These are phyloP conservation scores for Tolypocladium pustulatum DNA, from an alignment of 2,329 filamentous ascomycete species.

Conservation along the genomic window DNA sequence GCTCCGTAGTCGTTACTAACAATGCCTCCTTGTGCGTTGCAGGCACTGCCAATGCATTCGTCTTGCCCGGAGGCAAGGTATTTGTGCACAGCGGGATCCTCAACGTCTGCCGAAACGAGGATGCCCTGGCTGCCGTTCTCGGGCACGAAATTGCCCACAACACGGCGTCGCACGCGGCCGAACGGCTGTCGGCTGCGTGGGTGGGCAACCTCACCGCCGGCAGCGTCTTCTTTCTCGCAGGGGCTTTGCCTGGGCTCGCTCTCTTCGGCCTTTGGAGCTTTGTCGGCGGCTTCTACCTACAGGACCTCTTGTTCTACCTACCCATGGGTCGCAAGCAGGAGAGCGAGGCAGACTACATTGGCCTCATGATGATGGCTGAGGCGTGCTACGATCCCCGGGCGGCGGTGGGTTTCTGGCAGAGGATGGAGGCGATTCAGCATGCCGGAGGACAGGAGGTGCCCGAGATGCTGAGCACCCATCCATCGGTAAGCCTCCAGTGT, in stretches of 20 bases:
- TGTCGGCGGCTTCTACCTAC: constrained; percentile 32
- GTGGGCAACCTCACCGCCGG: constrained; percentile 41
- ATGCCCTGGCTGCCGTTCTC: constrained; percentile 63
- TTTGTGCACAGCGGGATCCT: constrained; percentile 70
- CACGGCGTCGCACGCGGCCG: constrained; percentile 56
- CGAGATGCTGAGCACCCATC: constrained; percentile 68
- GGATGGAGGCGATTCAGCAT: constrained; percentile 46
- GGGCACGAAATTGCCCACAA: constrained; percentile 76
- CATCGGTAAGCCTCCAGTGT: constrained; percentile 42
- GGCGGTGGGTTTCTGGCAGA: constrained; percentile 55
- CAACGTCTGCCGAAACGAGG: constrained; percentile 53
- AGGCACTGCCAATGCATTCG: constrained; percentile 61
- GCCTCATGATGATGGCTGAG: constrained; percentile 73
- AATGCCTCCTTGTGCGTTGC: neutral
- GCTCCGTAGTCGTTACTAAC: neutral
- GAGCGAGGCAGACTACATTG: constrained; percentile 71
- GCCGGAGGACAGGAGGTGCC: constrained; percentile 39
- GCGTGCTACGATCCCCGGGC: constrained; percentile 64
- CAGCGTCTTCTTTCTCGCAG: constrained; percentile 37
- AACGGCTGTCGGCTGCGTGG: constrained; percentile 46
- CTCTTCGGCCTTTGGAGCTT: constrained; percentile 29
- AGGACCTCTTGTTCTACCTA: constrained; percentile 53
- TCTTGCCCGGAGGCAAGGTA: constrained; percentile 68
- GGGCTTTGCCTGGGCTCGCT: constrained; percentile 27
- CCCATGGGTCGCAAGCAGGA: constrained; percentile 65